phyloP scores from a whole-genome alignment of 768 basidiomycete genomes.

The Tephrocybe rancida region DNA sequence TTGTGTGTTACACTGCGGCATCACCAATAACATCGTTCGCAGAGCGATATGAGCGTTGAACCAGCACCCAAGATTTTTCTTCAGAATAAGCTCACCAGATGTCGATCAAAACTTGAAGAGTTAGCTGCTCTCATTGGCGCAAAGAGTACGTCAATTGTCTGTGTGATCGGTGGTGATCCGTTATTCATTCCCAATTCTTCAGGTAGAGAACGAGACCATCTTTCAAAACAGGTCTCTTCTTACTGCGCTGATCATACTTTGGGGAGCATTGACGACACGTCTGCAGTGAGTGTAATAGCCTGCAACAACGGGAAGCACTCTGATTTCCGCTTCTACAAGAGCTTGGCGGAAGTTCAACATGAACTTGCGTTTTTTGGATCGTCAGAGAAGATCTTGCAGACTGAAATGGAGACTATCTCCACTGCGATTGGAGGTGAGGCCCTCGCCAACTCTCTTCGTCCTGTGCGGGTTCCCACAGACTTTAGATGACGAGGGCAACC shows the following conservation, averaged over 20 bases:
- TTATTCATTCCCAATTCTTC: background rate
- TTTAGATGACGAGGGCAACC: constrained; percentile 73
- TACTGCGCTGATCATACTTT: constrained; percentile 51
- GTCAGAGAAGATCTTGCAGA: constrained; percentile 57
- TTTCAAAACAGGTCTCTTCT: constrained; percentile 45
- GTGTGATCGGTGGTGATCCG: constrained; percentile 9
- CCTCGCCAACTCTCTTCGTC: constrained; percentile 20
- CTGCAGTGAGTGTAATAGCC: constrained; percentile 44
- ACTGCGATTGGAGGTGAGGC: constrained; percentile 61
- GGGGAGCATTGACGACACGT: constrained; percentile 59
- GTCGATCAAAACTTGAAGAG: constrained; percentile 65
- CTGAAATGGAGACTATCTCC: constrained; percentile 66
- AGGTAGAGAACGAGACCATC: constrained; percentile 61
- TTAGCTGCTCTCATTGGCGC: constrained; percentile 54
- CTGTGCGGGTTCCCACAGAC: constrained; percentile 10
- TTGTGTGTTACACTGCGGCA: background rate
- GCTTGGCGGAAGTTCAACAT: constrained; percentile 64
- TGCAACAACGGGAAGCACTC: no score
- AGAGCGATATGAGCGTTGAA: constrained; percentile 69
- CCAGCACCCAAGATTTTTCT: constrained; percentile 74
- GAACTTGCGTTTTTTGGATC: constrained; percentile 55
- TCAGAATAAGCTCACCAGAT: constrained; percentile 73
- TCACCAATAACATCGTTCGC: background rate
- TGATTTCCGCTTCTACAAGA: constrained; percentile 40
- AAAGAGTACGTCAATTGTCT: constrained; percentile 51